Conservation (phyloP, 2,329 filamentous ascomycete species). For the Clonostachys chloroleuca region DNA sequence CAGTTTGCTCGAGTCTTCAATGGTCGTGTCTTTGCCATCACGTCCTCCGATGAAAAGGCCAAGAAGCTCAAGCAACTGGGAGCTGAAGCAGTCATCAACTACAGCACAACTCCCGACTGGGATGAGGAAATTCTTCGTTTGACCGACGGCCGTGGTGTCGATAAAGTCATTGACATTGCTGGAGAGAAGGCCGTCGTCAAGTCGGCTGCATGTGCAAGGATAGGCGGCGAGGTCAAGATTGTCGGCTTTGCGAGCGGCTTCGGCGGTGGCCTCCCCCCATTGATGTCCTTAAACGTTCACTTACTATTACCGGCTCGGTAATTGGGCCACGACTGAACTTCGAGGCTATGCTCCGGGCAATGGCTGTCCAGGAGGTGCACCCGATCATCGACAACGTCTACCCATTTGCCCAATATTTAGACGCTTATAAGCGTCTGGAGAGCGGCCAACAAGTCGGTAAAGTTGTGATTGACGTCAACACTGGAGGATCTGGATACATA, state of each 20-base stretch:
- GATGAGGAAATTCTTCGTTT: conserved; percentile 32
- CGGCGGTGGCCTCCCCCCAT: neutral
- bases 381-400: conserved; percentile 37
- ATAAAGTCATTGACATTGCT: conserved; percentile 31
- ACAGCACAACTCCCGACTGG: conserved; percentile 38
- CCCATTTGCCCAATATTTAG: conserved; percentile 16
- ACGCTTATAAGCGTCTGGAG: conserved; percentile 35
- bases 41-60: conserved; percentile 44
- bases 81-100: conserved; percentile 42
- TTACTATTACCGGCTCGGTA: conserved; percentile 36
- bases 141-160: conserved; percentile 36
- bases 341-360: conserved; percentile 31
- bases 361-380: conserved; percentile 28
- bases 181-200: conserved; percentile 34
- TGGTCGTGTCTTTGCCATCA: conserved; percentile 38
- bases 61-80: conserved; percentile 26
- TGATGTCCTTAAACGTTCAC: conserved; percentile 15
- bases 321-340: conserved; percentile 47
- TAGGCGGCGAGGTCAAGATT: conserved; percentile 37
- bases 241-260: conserved; percentile 31
- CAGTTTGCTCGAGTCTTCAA: conserved; percentile 42
- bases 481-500: too few relatives aligned
- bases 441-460: conserved; percentile 50
- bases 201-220: conserved; percentile 35
- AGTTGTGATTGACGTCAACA: conserved; percentile 29